Base-by-base conservation (phyloP, 305 asterid genomes). In the Rubia balearica region DNA sequence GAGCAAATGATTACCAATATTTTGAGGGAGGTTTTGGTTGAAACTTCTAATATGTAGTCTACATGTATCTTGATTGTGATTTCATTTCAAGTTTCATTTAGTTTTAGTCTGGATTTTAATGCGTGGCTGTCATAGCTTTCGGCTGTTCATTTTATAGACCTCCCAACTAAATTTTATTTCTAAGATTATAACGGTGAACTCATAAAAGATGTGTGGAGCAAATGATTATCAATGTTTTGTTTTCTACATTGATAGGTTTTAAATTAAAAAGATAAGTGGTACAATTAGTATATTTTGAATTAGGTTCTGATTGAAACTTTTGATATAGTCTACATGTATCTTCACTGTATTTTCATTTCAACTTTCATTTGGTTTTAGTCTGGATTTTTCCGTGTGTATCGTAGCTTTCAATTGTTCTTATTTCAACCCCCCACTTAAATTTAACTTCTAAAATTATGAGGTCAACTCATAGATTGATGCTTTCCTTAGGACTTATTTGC, bases 401-500 rank as follows among this genome's bases (percentile, higher is more conserved):
- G 24, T 65, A 19, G 38, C 53, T 65, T 63, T 17, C 11, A 43
- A 17, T 63, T 30, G 22, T 30, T 40, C 68, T 38, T 8, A 12
- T 45, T 64, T 3, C 6, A 40, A 65, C n/a, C 9, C 19, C 51
- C n/a, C 10, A 7, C 24, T 21, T 24, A 60, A 8, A 60, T 60
- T 19, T 65, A 3, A 19, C 53, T 41, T 65, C n/a, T 10, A 40
- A n/a, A 10, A 40, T 69, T 69, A 38, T 40, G 13, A 24, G 45
- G 69, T 72, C 62, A 72, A 69, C 81, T 77, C 48, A 71, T 70
- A 40, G 67, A 71, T 74, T 68, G 74, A 71, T 66, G 70, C 66
- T 56, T 30, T 68, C 77, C 79, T 33, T 88, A 94, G 99, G 99
- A 95, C 79, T 76, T 95, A 62, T 95, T 95, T 77, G 98, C 88